phyloP scores from a whole-genome alignment of 768 basidiomycete species.

The Xanthoconium purpureum region DNA sequence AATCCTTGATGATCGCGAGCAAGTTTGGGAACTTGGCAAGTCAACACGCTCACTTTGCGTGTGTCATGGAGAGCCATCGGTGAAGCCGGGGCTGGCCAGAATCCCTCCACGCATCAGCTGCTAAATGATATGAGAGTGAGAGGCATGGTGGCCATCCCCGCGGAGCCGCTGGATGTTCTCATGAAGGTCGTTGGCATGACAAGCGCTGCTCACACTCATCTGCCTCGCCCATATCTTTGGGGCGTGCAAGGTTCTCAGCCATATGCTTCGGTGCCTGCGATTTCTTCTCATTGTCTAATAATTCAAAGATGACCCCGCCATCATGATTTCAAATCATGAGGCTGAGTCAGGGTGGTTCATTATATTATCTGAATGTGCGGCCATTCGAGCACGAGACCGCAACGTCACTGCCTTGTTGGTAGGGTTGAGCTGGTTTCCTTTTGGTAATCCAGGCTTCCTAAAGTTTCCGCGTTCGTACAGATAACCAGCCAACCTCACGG shows the following conservation, averaged over 20 bases:
- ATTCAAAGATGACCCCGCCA: neutral
- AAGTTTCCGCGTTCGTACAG: slow-evolving; percentile 1
- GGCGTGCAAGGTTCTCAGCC: neutral
- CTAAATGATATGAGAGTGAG: neutral
- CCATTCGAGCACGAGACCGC: slow-evolving; percentile 2
- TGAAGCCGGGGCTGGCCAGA: neutral
- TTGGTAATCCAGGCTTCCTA: slow-evolving; percentile 11
- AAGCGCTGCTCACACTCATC: neutral
- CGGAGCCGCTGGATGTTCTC: slow-evolving; percentile 2
- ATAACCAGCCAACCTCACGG: slow-evolving; percentile 3
- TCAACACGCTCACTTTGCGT: neutral
- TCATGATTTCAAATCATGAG: neutral
- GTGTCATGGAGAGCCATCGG: neutral
- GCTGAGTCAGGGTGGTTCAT: neutral
- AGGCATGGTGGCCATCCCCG: neutral
- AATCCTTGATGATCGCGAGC: slow-evolving; percentile 19
- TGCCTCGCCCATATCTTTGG: neutral
- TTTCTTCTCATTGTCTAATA: neutral
- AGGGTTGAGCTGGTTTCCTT: slow-evolving; percentile 5
- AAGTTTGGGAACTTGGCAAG: neutral
- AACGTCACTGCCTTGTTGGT: slow-evolving; percentile 6
- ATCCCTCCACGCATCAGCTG: neutral
- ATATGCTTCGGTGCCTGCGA: neutral
- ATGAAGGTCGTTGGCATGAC: neutral
- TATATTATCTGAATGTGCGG: neutral